Conservation (phyloP, 352 stramenopile species). For the Phytopythium ostracodes region DNA sequence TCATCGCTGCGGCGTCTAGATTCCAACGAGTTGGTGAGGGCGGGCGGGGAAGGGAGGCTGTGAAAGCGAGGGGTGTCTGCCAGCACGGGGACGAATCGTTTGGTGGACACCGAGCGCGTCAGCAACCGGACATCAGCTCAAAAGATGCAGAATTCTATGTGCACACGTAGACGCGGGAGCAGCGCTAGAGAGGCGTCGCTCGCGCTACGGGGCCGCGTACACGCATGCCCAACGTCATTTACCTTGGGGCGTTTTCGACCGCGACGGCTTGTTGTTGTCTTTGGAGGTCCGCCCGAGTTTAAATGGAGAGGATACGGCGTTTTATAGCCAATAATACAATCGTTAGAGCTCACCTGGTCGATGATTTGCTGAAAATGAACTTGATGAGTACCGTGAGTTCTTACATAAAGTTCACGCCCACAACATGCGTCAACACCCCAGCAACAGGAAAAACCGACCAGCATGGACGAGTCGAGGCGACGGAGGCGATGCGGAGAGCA, state of each 20-base stretch:
- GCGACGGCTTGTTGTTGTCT: neutral
- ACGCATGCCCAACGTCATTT: neutral
- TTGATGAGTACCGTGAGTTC: neutral
- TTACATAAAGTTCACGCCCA: neutral
- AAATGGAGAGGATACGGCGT: slow-evolving; percentile 9
- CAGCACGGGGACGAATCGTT: neutral
- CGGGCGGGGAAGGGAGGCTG: neutral
- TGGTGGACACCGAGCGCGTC: neutral
- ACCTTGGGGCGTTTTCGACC: slow-evolving; percentile 2
- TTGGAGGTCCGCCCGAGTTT: neutral
- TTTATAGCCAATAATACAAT: neutral
- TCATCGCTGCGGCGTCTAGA: slow-evolving; percentile 47
- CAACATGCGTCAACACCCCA: neutral
- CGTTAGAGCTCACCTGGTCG: neutral
- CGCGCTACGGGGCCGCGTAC: neutral
- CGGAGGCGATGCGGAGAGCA: neutral
- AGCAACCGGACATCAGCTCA: neutral
- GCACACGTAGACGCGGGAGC: neutral
- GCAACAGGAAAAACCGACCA: neutral
- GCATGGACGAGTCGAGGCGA: neutral
- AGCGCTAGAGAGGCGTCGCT: neutral
- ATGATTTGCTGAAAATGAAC: slow-evolving; percentile 3
- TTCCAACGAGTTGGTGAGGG: neutral
- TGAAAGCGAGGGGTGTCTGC: neutral
- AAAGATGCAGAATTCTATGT: too few relatives aligned